Base-by-base conservation (phyloP, 495 filamentous ascomycete species). In the Trichoderma virens region DNA sequence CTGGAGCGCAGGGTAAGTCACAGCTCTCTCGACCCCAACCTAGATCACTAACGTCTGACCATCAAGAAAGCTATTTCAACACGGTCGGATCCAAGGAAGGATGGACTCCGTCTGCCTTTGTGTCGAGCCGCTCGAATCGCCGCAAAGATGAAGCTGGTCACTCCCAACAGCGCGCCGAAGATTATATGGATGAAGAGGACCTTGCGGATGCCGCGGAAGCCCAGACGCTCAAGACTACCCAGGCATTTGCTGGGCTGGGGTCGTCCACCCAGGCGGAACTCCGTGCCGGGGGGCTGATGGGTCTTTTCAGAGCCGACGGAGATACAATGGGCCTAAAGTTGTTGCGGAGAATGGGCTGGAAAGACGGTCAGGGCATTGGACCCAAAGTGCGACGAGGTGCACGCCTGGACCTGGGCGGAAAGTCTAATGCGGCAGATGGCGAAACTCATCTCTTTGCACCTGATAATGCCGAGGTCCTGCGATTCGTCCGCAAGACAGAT, bases 111-210 rank as follows among this genome's bases (percentile, higher is more conserved):
- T 82, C 91, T 14, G 88, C 89, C 6, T 98, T 98, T 70, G 88
- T 96, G 38, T 97, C 92, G 4, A 97, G 94, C 41, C 90, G 94
- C 0, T 75, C 86, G 43, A 90, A 90, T 66, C 88, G 90, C 59
- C 83, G 84, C 62, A 88, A 90, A 68, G 87, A 93, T 78, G 81
- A 74, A 28, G 64, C 77, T 16, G 79, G 82, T 7, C 20, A 74
- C 0, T 25, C 68, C 13, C 78, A 86, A 68, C 86, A 90, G 72
- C 86, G 86, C 34, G 82, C 87, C 9, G 93, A 98, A 69, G 94
- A 98, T 71, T 98, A 92, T 66, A 98, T 98, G 94, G 94, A 98
- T 67, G 95, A 96, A 66, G 95, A 98, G 75, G 94, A 98, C 75
- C 77, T 96, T 13, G 88, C 90, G 13, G 93, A 97, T 67, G 88